Conservation (phyloP, 352 stramenopile genomes). For the Globisporangium iwayamae region DNA sequence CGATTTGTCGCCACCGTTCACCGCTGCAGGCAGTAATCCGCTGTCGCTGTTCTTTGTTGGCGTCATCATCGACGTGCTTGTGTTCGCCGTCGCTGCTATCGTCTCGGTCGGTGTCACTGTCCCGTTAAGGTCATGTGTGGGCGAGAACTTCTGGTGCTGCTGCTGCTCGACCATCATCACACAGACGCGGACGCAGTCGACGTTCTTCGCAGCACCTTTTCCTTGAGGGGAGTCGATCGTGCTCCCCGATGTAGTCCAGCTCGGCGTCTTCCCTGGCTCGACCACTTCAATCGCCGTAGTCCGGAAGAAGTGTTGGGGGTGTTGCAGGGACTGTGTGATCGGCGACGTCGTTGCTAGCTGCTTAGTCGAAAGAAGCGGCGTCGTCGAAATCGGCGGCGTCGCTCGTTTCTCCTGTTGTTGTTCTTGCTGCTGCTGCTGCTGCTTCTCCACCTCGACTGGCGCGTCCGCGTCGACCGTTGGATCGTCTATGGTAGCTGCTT, state of each 20-base stretch:
- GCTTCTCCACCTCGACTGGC: constrained; percentile 29
- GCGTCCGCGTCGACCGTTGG: constrained; percentile 32
- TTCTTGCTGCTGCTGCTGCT: constrained; percentile 13
- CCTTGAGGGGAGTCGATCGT: constrained; percentile 25
- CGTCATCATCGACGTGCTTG: constrained; percentile 20
- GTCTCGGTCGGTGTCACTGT: constrained; percentile 19
- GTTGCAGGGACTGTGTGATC: constrained; percentile 23
- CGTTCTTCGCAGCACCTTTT: constrained; percentile 7
- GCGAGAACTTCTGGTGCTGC: constrained; percentile 28
- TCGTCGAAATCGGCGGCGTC: constrained; percentile 12
- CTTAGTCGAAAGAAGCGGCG: constrained; percentile 14
- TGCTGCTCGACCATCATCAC: constrained; percentile 66
- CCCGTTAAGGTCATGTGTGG: constrained; percentile 20
- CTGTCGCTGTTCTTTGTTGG: constrained; percentile 14
- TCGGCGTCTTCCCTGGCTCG: constrained; percentile 39
- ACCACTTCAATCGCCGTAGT: constrained; percentile 49
- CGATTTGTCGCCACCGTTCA: constrained; percentile 7
- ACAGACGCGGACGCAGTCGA: constrained; percentile 49
- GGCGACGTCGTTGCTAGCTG: constrained; percentile 13
- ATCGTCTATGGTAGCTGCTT: constrained; percentile 37
- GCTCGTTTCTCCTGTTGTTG: constrained; percentile 19
- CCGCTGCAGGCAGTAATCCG: constrained; percentile 1
- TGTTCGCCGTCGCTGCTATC: constrained; percentile 21
- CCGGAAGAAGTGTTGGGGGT: constrained; percentile 26
- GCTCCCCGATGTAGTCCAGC: constrained; percentile 30